A percentile compares a stretch with the other conserved stretches of the same genome.
These are phyloP conservation scores for Fraxinus paxiana DNA, from an alignment of 305 asterid genomes.

Conservation along the genomic window DNA sequence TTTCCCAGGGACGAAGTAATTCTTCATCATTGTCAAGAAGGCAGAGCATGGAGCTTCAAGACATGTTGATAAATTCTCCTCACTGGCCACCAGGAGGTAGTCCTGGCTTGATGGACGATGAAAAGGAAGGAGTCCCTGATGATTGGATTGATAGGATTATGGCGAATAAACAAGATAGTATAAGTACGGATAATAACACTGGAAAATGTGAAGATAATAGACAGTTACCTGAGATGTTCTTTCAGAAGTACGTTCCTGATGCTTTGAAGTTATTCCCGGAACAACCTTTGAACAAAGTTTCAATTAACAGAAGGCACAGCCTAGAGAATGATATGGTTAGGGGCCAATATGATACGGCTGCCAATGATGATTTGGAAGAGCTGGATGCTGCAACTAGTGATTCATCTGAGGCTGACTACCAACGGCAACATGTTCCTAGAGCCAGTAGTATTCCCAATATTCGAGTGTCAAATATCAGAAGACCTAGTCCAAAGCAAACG, in stretches of 20 bases:
- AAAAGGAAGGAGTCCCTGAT: constrained; percentile 35
- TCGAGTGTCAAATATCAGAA: constrained; percentile 43
- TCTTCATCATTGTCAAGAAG: constrained; percentile 42
- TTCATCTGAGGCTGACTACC: constrained; percentile 61
- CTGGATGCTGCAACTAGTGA: constrained; percentile 59
- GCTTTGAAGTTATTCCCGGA: constrained; percentile 37
- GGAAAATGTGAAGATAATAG: constrained; percentile 31
- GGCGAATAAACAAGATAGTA: constrained; percentile 41
- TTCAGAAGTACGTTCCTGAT: constrained; percentile 31
- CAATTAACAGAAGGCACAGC: constrained; percentile 33
- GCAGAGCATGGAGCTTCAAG: constrained; percentile 63
- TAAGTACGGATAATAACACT: constrained; percentile 21
- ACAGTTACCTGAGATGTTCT: constrained; percentile 35
- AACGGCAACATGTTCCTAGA: constrained; percentile 39
- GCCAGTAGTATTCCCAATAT: constrained; percentile 38
- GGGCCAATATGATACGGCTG: constrained; percentile 29
- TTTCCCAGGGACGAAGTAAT: constrained; percentile 40
- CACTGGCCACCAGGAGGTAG: constrained; percentile 38
- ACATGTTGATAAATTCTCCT: constrained; percentile 43
- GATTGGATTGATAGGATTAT: constrained; percentile 62
- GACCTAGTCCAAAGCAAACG: constrained; percentile 46
- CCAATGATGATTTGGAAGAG: constrained; percentile 45
- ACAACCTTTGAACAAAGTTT: constrained; percentile 25
- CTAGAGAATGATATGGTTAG: constrained; percentile 38
- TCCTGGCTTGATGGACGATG: constrained; percentile 40